Percentiles rank a stretch among this genome's conserved stretches.
Conservation (phyloP, 148 eudicot species). For the Euryodendron excelsum region DNA sequence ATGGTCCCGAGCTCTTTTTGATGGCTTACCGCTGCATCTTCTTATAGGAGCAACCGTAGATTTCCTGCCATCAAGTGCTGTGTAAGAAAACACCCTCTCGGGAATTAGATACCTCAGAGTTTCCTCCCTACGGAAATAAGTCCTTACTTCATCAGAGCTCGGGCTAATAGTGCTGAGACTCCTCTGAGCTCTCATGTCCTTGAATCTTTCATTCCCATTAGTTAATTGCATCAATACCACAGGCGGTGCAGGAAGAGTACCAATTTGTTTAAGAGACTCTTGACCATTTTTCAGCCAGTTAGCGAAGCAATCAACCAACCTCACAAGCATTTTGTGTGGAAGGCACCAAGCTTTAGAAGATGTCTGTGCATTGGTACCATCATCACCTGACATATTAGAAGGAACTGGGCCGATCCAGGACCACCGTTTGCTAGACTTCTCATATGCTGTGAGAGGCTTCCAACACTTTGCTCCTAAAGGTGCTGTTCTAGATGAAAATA, state of each 20-base stretch:
- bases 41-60: conserved; percentile 82
- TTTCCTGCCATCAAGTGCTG: conserved; percentile 89
- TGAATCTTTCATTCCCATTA: conserved; percentile 75
- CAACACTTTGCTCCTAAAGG: conserved; percentile 84
- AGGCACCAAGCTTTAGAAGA: conserved; percentile 77
- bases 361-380: conserved; percentile 42
- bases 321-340: conserved; percentile 70
- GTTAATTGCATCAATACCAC: conserved; percentile 47
- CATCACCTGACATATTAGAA: conserved; percentile 34
- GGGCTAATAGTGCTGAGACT: conserved; percentile 66
- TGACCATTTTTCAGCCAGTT: conserved; percentile 83
- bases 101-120: conserved; percentile 71
- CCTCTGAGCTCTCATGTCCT: conserved; percentile 69
- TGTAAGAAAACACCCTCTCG: conserved; percentile 73
- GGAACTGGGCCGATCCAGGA: conserved; percentile 66
- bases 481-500: conserved; percentile 67
- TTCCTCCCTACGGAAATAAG: conserved; percentile 74
- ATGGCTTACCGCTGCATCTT: conserved; percentile 86
- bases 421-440: conserved; percentile 63
- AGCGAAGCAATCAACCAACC: conserved; percentile 75
- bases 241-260: conserved; percentile 81
- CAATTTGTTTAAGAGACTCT: conserved; percentile 69
- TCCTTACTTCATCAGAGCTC: conserved; percentile 66
- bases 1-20: conserved; percentile 79
- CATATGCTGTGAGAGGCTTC: conserved; percentile 66